A percentile compares a stretch with the other conserved stretches of the same genome.
phyloP scores from a whole-genome alignment of 495 filamentous ascomycete genomes.

The Parathielavia hyrcaniae region DNA sequence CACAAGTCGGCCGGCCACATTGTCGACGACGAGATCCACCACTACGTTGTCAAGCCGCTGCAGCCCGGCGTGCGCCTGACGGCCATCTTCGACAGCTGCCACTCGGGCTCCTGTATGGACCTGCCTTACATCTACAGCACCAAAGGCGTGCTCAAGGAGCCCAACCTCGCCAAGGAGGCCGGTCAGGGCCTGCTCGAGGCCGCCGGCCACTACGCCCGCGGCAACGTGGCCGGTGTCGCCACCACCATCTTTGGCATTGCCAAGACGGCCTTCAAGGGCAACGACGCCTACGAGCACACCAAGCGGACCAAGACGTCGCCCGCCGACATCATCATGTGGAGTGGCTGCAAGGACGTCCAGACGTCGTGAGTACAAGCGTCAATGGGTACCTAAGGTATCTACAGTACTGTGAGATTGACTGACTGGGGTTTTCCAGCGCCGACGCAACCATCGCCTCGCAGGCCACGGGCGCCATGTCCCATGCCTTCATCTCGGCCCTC shows the following conservation, averaged over 20 bases:
- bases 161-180: slow-evolving; percentile 93
- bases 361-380: slow-evolving; percentile 61
- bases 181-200: slow-evolving; percentile 82
- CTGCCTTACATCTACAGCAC: slow-evolving; percentile 96
- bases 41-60: slow-evolving; percentile 76
- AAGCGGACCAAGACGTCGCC: slow-evolving; percentile 86
- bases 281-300: slow-evolving; percentile 75
- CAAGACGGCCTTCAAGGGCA: slow-evolving; percentile 80
- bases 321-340: slow-evolving; percentile 99
- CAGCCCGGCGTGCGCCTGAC: slow-evolving; percentile 84
- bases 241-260: slow-evolving; percentile 68
- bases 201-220: slow-evolving; percentile 73
- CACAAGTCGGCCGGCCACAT: slow-evolving; percentile 85
- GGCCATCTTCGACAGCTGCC: slow-evolving; percentile 96
- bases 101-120: slow-evolving; percentile 93
- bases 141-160: slow-evolving; percentile 92
- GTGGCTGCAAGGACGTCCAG: slow-evolving; percentile 89
- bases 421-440: slow-evolving; percentile 38
- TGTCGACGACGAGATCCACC: slow-evolving; percentile 93
- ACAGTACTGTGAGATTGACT: no score
- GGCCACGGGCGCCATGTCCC: slow-evolving; percentile 96
- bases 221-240: slow-evolving; percentile 73
- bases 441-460: slow-evolving; percentile 63
- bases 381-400: no score
- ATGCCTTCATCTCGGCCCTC: slow-evolving; percentile 83